phyloP scores from a whole-genome alignment of 2,329 filamentous ascomycete species.

The Tolypocladium sp. region DNA sequence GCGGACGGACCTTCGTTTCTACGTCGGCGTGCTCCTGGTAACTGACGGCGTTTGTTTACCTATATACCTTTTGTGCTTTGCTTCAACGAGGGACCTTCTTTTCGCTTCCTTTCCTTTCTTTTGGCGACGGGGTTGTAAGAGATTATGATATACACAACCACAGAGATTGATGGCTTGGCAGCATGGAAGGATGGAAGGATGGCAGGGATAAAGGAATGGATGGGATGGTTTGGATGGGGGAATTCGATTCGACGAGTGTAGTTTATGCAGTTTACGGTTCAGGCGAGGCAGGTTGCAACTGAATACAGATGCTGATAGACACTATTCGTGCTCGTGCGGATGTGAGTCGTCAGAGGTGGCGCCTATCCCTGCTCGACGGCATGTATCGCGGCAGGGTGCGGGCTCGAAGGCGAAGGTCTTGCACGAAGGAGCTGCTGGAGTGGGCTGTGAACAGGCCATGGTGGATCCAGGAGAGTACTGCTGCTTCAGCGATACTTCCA shows the following conservation, averaged over 20 bases:
- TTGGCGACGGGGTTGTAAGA: neutral
- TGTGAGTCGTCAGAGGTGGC: neutral
- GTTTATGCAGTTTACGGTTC: neutral
- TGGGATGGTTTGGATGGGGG: neutral
- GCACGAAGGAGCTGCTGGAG: neutral
- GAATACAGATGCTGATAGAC: neutral
- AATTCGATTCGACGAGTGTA: neutral
- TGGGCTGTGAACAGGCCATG: neutral
- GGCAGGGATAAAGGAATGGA: neutral
- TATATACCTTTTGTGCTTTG: neutral
- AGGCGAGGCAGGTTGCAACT: neutral
- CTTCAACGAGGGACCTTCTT: neutral
- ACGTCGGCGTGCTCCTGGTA: neutral
- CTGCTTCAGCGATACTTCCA: neutral
- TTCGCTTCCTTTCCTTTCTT: neutral
- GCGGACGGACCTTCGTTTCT: neutral
- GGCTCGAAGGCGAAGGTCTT: neutral
- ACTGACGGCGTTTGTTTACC: neutral
- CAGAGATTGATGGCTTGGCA: neutral
- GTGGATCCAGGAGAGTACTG: no score
- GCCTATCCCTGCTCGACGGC: neutral
- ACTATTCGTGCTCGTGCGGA: neutral
- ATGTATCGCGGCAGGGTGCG: neutral
- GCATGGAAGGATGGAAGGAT: neutral
- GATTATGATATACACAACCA: neutral